Conservation (phyloP, 2,329 filamentous ascomycete species). For the Parascedosporium putredinis region DNA sequence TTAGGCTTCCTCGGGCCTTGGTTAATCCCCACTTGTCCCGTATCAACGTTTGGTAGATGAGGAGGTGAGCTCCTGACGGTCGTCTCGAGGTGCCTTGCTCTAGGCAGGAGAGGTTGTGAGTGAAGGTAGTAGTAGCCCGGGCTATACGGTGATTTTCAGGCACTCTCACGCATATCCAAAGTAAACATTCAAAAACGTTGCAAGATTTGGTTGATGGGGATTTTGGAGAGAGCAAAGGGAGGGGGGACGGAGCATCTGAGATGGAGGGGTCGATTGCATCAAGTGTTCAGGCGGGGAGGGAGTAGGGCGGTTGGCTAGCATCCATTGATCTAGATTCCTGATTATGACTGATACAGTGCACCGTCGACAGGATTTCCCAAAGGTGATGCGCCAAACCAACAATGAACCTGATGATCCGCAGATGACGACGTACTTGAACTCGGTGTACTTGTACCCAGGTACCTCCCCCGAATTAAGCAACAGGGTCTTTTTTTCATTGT, state of each 20-base stretch:
- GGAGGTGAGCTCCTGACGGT: background rate
- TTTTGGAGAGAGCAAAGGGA: too few relatives aligned
- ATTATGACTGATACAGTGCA: slow-evolving; percentile 5
- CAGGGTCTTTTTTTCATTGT: too few relatives aligned
- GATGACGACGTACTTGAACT: background rate
- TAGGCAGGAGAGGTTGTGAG: background rate
- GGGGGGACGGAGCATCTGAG: background rate
- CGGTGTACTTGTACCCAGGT: slow-evolving; percentile 1
- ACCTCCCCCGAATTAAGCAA: too few relatives aligned
- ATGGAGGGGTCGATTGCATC: slow-evolving; percentile 4
- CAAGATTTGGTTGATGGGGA: too few relatives aligned
- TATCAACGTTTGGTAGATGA: background rate
- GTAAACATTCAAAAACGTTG: too few relatives aligned
- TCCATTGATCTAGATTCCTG: background rate
- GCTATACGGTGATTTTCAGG: slow-evolving; percentile 3
- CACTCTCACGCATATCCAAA: background rate
- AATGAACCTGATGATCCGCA: background rate
- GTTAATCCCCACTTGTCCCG: too few relatives aligned
- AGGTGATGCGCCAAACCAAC: background rate
- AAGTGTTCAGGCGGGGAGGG: background rate
- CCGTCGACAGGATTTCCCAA: slow-evolving; percentile 1
- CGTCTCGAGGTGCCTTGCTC: background rate
- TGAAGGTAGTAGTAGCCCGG: background rate
- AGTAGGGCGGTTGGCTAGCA: slow-evolving; percentile 4
- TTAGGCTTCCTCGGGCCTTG: too few relatives aligned